Base-by-base conservation (phyloP, 2,329 filamentous ascomycete species). In the Neoascochyta sp. region DNA sequence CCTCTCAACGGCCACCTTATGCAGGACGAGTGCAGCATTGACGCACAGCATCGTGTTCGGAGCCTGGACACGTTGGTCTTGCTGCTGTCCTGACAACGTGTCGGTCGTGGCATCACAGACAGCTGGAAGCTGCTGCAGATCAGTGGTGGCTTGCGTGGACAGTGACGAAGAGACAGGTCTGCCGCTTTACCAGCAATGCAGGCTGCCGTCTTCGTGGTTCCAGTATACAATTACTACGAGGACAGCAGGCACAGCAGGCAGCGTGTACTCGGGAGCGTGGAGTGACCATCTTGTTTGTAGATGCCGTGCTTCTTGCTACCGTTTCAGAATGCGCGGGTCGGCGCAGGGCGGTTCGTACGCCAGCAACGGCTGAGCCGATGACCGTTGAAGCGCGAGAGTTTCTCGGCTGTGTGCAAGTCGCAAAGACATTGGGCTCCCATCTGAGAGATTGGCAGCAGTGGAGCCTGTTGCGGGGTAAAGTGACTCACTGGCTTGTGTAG, bases 101-200 rank as follows among this genome's bases (percentile, higher is more conserved):
- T 42, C 24, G 35, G 37, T 25, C 35, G 24, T 29, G 40, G 47
- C 39, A 24, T 34, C 36, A 38, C 41, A 24, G 33, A 31, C 16
- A 27, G 24, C 29, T 23, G 19, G 33, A 18, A 35, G 43, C 56
- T 54, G 36, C 46, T 53, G 51, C 46, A 52, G 15, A 41, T 34
- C 27, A 32, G 40, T 34, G 34, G 41, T 58, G 50, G 48, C 47
- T 52, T 45, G 20, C 27, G 49, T 50, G 43, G 36, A 43, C 29
- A 35, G 34, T 34, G 27, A 30, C 31, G 24, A 27, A 13, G 18
- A 21, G 19, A 16, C 17, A 7, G 12, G 7, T 16, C 11, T 13
- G n/a, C n/a, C 23, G 9, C 11, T 23, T 18, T 30, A 17, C 18
- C 26, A 34, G 23, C 14, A 15, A 30, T 35, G 22, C 27, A 34